Percentiles rank a stretch among this genome's conserved stretches.
phyloP scores from a whole-genome alignment of 441 rosid species.

The Pelargonium australe region DNA sequence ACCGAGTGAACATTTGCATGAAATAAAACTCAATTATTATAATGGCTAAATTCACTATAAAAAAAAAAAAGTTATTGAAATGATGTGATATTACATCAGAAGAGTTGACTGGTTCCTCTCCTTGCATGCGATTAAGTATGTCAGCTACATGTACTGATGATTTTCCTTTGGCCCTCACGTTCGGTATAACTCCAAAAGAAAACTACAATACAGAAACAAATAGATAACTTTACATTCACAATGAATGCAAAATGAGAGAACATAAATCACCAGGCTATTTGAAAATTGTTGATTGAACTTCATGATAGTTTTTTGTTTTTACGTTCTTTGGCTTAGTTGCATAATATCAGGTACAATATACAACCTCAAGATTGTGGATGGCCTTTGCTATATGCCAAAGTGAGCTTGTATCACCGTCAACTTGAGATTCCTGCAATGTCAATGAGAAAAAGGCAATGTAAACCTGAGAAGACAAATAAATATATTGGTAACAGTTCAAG shows the following conservation, averaged over 20 bases:
- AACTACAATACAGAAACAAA: constrained; percentile 38
- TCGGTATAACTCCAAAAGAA: constrained; percentile 84
- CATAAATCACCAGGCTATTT: constrained; percentile 6
- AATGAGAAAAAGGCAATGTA: constrained; percentile 6
- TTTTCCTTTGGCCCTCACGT: constrained; percentile 90
- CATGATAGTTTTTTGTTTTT: neutral
- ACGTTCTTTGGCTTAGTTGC: neutral
- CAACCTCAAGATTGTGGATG: constrained; percentile 90
- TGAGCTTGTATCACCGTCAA: constrained; percentile 81
- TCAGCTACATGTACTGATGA: constrained; percentile 84
- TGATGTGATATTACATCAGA: constrained; percentile 53
- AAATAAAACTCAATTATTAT: neutral
- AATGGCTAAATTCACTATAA: too few relatives aligned
- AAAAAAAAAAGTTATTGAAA: neutral
- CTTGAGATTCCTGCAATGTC: constrained; percentile 57
- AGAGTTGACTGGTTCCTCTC: constrained; percentile 77
- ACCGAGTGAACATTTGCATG: constrained; percentile 13
- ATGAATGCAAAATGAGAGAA: constrained; percentile 12
- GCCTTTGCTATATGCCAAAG: constrained; percentile 98
- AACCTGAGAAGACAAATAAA: constrained; percentile 7
- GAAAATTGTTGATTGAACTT: neutral
- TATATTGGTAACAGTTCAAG: neutral
- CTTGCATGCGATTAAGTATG: constrained; percentile 77
- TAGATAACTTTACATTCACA: neutral
- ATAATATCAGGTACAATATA: neutral